Evolutionary conservation across 768 basidiomycete genomes (phyloP), one percentile per base, ranked within the genome.

Genomic region (Pleurotus sapidus): DNA sequence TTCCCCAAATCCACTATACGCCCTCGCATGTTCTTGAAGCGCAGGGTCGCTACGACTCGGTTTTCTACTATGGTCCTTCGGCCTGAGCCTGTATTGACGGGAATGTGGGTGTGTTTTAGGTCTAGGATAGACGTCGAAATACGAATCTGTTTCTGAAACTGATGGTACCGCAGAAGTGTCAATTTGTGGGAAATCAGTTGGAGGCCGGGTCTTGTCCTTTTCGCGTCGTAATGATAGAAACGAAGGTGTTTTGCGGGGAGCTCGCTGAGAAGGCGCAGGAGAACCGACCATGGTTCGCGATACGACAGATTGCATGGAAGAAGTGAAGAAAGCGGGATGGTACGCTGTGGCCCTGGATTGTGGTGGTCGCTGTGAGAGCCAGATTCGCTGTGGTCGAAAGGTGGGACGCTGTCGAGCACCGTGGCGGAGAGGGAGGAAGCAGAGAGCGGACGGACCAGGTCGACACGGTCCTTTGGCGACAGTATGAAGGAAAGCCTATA

Each of bases 201-300:
- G 55, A 48, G 66, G 43, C 43, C 65, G 55, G 11, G 67, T 67
- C 66, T 75, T 75, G 58, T 78, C 72, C 65, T 77, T 79, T 69
- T 81, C 80, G 58, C 76, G 77, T 58, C 77, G 72, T 48, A 84
- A 71, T 24, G 86, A 86, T 34, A 84, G 66, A 65, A 84, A 82
- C 6, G 86, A 84, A 18, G 77, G 71, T 62, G 77, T 84, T 68
- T 82, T 84, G 58, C 77, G 75, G 14, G 83, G 80, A 24, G 70
- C 69, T 56, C 75, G 80, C 40, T 76, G 67, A 18, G 74, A 65
- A 58, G 69, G 60, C 55, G 63, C 49, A 60, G 65, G 58, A 53
- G 72, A 68, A 55, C 65, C 58, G 49, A 64, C 54, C 58, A 71
- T 68, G 58, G 73, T 73, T 27, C 74, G 73, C 53, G 74, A 70